Conservation (phyloP, 2,329 filamentous ascomycete genomes). For the Botrytis tulipae region DNA sequence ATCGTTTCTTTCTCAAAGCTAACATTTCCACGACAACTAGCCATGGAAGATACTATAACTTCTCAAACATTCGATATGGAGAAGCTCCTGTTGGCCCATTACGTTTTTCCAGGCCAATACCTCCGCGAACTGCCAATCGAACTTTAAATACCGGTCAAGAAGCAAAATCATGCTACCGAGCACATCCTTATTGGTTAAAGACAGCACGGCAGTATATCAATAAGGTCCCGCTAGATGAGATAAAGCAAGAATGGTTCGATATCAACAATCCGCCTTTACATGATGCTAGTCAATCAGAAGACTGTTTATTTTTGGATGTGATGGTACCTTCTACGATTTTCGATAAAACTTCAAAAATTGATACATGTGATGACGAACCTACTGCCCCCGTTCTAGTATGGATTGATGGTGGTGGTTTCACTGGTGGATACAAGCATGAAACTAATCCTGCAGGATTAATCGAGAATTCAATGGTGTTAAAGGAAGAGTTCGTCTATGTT, state of each 20-base stretch:
- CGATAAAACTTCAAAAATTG: not conserved
- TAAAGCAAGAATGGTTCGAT: not conserved
- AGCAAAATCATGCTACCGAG: conserved; percentile 27
- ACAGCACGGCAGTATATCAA: not conserved
- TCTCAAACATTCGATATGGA: conserved; percentile 46
- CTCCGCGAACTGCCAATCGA: conserved; percentile 34
- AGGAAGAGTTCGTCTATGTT: conserved; percentile 40
- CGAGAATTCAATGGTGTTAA: conserved; percentile 29
- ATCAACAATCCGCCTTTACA: not conserved
- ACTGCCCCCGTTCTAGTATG: conserved; percentile 8
- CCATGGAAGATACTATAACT: conserved; percentile 40
- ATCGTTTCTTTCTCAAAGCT: conserved; percentile 23
- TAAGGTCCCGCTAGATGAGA: not conserved
- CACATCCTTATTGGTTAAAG: conserved; percentile 11
- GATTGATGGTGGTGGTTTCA: conserved; percentile 45
- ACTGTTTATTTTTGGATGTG: conserved; percentile 50
- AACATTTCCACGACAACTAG: not conserved
- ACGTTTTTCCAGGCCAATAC: conserved; percentile 44
- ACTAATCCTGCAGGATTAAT: conserved; percentile 43
- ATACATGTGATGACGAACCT: conserved; percentile 18
- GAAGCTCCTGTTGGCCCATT: conserved; percentile 44
- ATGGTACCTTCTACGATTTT: conserved; percentile 44
- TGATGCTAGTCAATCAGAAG: conserved; percentile 37
- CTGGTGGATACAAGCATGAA: conserved; percentile 41
- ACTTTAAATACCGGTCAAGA: conserved; percentile 32